Conservation (phyloP, 2,329 filamentous ascomycete genomes). For the Helminthosporium solani region DNA sequence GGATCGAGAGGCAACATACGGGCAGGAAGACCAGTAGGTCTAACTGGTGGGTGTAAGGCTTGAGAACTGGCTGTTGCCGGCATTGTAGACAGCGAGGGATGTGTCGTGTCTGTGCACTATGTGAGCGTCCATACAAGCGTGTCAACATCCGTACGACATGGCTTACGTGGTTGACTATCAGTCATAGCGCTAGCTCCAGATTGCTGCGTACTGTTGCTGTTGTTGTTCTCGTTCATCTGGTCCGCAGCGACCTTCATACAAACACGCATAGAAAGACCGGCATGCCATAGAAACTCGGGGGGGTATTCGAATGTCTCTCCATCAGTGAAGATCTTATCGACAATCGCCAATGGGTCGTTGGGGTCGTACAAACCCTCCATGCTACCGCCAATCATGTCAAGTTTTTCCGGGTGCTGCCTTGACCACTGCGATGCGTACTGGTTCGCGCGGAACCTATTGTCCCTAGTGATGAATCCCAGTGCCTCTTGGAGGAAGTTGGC, state of each 20-base stretch:
- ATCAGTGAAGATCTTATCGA: slow-evolving; percentile 32
- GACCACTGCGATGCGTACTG: slow-evolving; percentile 28
- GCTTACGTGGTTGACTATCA: slow-evolving; percentile 4
- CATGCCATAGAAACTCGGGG: slow-evolving; percentile 33
- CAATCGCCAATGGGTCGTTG: slow-evolving; percentile 19
- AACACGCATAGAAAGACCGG: slow-evolving; percentile 24
- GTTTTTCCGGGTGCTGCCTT: slow-evolving; percentile 18
- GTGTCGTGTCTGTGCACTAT: background rate
- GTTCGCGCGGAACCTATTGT: slow-evolving; percentile 22
- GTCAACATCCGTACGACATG: background rate
- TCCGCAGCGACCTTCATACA: slow-evolving; percentile 8
- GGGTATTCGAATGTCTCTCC: slow-evolving; percentile 26
- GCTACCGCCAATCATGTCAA: slow-evolving; percentile 17
- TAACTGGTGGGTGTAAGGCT: background rate
- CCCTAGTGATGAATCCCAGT: slow-evolving; percentile 26
- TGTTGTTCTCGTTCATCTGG: background rate
- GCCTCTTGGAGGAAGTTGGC: slow-evolving; percentile 29
- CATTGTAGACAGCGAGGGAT: background rate
- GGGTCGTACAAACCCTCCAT: slow-evolving; percentile 19
- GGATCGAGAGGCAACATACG: background rate
- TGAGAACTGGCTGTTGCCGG: background rate
- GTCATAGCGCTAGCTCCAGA: background rate
- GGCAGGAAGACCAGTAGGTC: background rate
- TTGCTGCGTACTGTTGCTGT: background rate
- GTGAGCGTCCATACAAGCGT: background rate